Evolutionary conservation across 495 filamentous ascomycete genomes (phyloP), one percentile per base, ranked within the genome.

Genomic region (Talaromyces adpressus): DNA sequence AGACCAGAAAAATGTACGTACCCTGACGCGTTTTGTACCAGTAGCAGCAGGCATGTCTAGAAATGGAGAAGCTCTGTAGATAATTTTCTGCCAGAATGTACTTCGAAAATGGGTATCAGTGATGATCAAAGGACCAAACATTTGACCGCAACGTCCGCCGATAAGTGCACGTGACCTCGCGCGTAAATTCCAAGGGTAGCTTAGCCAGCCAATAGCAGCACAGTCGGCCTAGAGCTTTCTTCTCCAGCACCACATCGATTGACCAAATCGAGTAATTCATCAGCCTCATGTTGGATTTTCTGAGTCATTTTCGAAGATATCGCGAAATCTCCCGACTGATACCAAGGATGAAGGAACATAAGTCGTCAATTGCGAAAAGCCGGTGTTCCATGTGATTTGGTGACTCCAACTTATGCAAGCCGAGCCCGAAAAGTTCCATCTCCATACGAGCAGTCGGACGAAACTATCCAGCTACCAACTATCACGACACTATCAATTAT

Each of bases 11-110:
- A 30, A 16, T 25, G 12, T 8, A 72, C 78, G 70, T 64, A 86
- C 84, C 71, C 81, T 80, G 66, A 86, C 80, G 61, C 84, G 84
- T 69, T 86, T 87, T 20, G 77, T 81, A 60, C 76, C 76, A 56
- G 79, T 75, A 25, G 82, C 79, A 52, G 84, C 80, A 23, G 84
- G 83, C 84, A 87, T 87, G 73, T 62, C n/a, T 14, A 6, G 20
- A 18, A 18, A 34, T 25, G 22, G 6, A 45, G 34, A 36, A 16
- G 9, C 32, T 36, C 36, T 16, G 36, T 16, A 4, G 36, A 16
- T 16, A 41, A 16, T 16, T 41, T 0, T 1, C n/a, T 20, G 18
- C 7, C 45, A 20, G 3, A 49, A 49, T 20, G 45, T 49, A 49
- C 41, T 18, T 1, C 3, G 18, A 16, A 45, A 30, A 5, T 36